Evolutionary conservation across 2,329 filamentous ascomycete species (phyloP).

Genomic region (Botryosphaeria dothidea): DNA sequence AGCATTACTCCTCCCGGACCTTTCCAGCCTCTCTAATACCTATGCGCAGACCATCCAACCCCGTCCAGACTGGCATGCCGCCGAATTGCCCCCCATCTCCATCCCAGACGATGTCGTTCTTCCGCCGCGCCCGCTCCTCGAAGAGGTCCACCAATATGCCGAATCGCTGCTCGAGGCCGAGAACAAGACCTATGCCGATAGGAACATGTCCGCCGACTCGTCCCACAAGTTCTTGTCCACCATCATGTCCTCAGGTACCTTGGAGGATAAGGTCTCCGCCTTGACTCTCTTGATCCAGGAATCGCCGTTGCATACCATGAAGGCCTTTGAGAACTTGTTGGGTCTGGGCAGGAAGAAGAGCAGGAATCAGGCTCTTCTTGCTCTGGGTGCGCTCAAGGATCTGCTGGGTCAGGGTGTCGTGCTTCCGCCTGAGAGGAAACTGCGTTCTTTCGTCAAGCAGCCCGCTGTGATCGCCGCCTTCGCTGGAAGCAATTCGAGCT

Average conservation of each 20-base stretch:
- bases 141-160: constrained; percentile 69
- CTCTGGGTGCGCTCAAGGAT: constrained; percentile 92
- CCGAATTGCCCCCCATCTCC: constrained; percentile 56
- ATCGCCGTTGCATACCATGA: constrained; percentile 89
- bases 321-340: constrained; percentile 83
- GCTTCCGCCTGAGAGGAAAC: constrained; percentile 77
- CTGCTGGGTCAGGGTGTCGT: constrained; percentile 86
- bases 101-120: constrained; percentile 46
- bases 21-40: neutral
- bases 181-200: constrained; percentile 70
- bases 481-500: constrained; percentile 62
- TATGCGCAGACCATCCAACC: constrained; percentile 56
- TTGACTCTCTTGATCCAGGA: constrained; percentile 93
- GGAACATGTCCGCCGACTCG: constrained; percentile 73
- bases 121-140: constrained; percentile 54
- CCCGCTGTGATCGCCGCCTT: constrained; percentile 72
- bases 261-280: constrained; percentile 95
- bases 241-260: constrained; percentile 93
- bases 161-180: constrained; percentile 75
- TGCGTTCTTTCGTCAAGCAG: constrained; percentile 78
- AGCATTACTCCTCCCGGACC: constrained; percentile 4
- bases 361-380: constrained; percentile 86
- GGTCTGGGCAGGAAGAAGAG: constrained; percentile 88
- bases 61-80: constrained; percentile 68
- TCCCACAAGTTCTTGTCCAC: constrained; percentile 95